Evolutionary conservation across 352 stramenopile genomes (phyloP), one percentile per base, ranked within the genome.

Genomic region (Phytophthora pinifolia): DNA sequence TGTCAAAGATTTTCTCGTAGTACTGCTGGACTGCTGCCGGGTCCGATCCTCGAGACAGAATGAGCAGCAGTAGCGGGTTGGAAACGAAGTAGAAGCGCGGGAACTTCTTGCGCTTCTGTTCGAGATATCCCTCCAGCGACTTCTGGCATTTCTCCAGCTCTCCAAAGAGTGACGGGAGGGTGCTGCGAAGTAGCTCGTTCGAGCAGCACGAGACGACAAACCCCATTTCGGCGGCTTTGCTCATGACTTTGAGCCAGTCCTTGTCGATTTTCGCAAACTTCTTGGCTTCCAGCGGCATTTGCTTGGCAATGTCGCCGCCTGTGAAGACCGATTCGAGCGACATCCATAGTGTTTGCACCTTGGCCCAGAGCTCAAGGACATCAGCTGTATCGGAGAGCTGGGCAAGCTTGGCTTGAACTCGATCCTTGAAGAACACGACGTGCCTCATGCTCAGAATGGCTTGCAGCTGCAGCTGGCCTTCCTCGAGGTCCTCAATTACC

Each of bases 261-360:
- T 96, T 96, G 70, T 97, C 87, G 34, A 96, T 92, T 53, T 96
- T 96, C 6, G 79, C 84, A 51, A 97, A 97, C 55, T 96, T 96
- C 62, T 96, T 97, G 1, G 88, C 88, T 50, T 97, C 89, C 0
- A 94, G 46, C 2, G 89, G 89, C 87, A 97, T 96, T 61, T 97
- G 88, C 59, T 96, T 97, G 17, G 87, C 87, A 51, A 97, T 97
- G 64, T 97, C 89, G 9, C 87, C 88, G 18, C 89, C 87, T n/a
- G 88, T 94, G 55, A 97, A 97, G 8, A 97, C 89, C 6, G 80
- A 94, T 51, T 97, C 89, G 13, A 97, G 70, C 17, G 76, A 86
- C 59, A 90, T 94, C 89, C 89, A 97, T 25, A 97, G 64, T 8
- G 81, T 89, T 55, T 97, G 89, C 2, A 97, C 89, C 46, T 96